Percentiles rank a stretch among this genome's conserved stretches.
Conservation (phyloP, 1,284 basidiomycete species). For the Cryptococcus maquisensis region DNA sequence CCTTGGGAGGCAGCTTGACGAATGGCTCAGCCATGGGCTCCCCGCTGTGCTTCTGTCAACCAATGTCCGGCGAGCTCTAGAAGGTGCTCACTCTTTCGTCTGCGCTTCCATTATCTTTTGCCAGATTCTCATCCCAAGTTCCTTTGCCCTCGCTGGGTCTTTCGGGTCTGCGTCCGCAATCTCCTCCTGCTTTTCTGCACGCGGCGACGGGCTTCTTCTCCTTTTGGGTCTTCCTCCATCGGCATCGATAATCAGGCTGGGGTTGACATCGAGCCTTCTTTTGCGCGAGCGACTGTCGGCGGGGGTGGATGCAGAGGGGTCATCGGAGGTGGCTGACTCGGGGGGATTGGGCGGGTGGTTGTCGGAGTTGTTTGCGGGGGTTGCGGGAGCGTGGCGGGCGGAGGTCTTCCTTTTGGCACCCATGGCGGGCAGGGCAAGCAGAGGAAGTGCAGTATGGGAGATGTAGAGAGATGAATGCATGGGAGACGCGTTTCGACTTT, state of each 20-base stretch:
- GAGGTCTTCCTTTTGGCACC: neutral
- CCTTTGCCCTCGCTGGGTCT: slow-evolving; percentile 32
- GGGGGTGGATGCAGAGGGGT: neutral
- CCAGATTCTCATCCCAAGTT: slow-evolving; percentile 32
- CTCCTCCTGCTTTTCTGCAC: slow-evolving; percentile 9
- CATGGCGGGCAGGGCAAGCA: neutral
- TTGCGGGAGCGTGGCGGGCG: neutral
- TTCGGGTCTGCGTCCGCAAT: slow-evolving; percentile 25
- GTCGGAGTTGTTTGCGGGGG: neutral
- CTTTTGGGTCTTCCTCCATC: slow-evolving; percentile 22
- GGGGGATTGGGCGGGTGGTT: neutral
- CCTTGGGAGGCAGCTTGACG: slow-evolving; percentile 44
- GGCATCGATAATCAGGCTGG: slow-evolving; percentile 28
- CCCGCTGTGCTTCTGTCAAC: slow-evolving; percentile 17
- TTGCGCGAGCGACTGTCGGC: slow-evolving; percentile 3
- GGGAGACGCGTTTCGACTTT: neutral
- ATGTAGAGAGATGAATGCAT: neutral
- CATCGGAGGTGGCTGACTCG: neutral
- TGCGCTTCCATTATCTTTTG: slow-evolving; percentile 31
- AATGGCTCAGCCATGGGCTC: slow-evolving; percentile 39
- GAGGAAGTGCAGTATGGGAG: neutral
- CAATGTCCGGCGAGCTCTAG: neutral
- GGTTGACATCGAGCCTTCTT: slow-evolving; percentile 26
- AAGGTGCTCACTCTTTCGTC: slow-evolving; percentile 30
- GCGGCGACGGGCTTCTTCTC: slow-evolving; percentile 22